Evolutionary conservation across 169 alveolate species (phyloP).

Genomic region (Eimeria zaria): DNA sequence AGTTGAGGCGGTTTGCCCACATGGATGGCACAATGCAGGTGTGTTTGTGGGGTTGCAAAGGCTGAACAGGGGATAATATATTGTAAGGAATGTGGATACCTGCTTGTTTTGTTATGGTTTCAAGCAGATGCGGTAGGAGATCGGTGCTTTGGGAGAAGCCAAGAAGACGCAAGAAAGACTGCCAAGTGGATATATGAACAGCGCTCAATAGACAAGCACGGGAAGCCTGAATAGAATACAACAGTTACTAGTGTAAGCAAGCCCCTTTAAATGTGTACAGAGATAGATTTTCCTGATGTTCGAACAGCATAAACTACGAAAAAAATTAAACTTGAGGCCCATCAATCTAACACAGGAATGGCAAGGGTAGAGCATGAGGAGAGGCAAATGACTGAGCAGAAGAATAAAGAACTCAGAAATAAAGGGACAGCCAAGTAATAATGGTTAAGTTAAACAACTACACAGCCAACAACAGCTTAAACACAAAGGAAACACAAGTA

Average conservation of each 20-base stretch:
- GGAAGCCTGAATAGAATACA: background rate
- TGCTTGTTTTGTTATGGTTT: constrained; percentile 13
- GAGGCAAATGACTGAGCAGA: background rate
- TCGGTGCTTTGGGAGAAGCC: constrained; percentile 10
- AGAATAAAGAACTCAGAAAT: background rate
- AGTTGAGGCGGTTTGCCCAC: background rate
- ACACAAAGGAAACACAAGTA: background rate
- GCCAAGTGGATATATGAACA: background rate
- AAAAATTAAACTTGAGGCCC: background rate
- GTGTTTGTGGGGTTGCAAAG: background rate
- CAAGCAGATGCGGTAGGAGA: constrained; percentile 47
- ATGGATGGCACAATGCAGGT: background rate
- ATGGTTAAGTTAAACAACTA: background rate
- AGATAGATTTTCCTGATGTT: too few species aligned
- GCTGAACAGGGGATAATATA: background rate
- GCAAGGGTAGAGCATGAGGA: background rate
- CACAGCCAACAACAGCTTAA: background rate
- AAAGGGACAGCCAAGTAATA: background rate
- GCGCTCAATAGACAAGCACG: background rate
- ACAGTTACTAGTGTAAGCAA: too few species aligned
- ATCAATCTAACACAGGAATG: background rate
- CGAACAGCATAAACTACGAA: too few species aligned
- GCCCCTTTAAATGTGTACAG: too few species aligned
- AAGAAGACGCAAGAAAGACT: constrained; percentile 11
- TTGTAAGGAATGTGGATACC: background rate